Percentiles rank a stretch among this genome's conserved stretches.
Evolutionary conservation across 2,329 filamentous ascomycete species (phyloP).

Genomic region (Zarea fungicola): DNA sequence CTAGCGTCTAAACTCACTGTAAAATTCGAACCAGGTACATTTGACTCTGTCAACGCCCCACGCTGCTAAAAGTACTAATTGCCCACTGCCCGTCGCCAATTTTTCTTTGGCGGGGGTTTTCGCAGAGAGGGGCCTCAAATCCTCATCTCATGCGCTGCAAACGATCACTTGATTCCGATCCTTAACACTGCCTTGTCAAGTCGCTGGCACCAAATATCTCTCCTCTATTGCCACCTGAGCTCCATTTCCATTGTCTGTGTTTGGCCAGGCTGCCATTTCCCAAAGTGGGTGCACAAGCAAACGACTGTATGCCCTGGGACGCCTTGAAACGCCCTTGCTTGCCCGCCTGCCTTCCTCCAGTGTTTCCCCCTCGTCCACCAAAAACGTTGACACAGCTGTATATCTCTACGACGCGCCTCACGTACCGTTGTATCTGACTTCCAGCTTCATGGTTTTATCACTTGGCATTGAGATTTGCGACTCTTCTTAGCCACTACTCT

Average conservation of each 20-base stretch:
- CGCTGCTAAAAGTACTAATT: too few species aligned
- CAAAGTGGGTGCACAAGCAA: not conserved
- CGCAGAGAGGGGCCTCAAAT: constrained; percentile 10
- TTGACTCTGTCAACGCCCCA: too few species aligned
- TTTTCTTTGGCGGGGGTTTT: constrained; percentile 12
- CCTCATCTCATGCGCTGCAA: constrained; percentile 3
- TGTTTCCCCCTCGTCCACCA: not conserved
- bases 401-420: not conserved
- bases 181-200: not conserved
- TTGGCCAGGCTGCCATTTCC: not conserved
- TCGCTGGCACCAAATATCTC: not conserved
- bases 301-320: constrained; percentile 9
- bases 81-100: constrained; percentile 7
- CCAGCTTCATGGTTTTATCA: not conserved
- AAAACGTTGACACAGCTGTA: not conserved
- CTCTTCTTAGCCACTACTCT: not conserved
- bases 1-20: too few species aligned
- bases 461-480: not conserved
- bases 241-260: not conserved
- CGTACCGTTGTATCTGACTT: not conserved
- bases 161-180: constrained; percentile 5
- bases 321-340: not conserved
- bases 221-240: not conserved
- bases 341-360: constrained; percentile 3
- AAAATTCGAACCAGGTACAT: too few species aligned